Evolutionary conservation across 345 rosid genomes (phyloP).

Genomic region (Balakata baccata): DNA sequence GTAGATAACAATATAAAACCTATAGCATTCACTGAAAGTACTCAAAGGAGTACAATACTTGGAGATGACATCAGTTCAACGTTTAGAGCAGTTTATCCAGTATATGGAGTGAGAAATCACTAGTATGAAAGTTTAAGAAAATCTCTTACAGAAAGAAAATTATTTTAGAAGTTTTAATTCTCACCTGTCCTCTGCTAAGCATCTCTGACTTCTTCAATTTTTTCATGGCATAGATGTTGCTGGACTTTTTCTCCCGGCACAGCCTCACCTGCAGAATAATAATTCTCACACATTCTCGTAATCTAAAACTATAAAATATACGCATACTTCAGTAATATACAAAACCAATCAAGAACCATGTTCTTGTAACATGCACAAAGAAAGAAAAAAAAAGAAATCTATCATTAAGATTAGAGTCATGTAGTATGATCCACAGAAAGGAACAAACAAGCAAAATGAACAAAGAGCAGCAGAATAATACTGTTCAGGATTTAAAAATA

Average conservation of each 20-base stretch:
- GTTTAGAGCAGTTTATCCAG: neutral
- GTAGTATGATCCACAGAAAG: neutral
- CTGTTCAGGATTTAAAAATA: neutral
- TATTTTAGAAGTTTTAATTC: conserved; percentile 17
- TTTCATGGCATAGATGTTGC: conserved; percentile 90
- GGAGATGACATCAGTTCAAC: neutral
- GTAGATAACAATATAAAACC: neutral
- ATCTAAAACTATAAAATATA: neutral
- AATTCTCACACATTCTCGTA: conserved; percentile 6
- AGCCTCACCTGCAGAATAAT: conserved; percentile 63
- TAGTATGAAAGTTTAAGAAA: neutral
- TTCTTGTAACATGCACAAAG: neutral
- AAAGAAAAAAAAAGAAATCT: neutral
- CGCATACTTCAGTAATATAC: neutral
- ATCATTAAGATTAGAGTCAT: neutral
- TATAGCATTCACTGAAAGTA: neutral
- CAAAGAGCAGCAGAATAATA: neutral
- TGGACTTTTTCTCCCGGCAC: conserved; percentile 76
- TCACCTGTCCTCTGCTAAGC: conserved; percentile 97
- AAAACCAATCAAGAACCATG: conserved; percentile 6
- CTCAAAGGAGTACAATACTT: neutral
- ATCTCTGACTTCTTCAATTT: conserved; percentile 93
- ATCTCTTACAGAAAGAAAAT: neutral
- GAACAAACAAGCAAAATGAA: neutral
- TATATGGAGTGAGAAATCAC: neutral